Evolutionary conservation across 768 basidiomycete genomes (phyloP), one percentile per base, ranked within the genome.

Genomic region (Boletales sp.): DNA sequence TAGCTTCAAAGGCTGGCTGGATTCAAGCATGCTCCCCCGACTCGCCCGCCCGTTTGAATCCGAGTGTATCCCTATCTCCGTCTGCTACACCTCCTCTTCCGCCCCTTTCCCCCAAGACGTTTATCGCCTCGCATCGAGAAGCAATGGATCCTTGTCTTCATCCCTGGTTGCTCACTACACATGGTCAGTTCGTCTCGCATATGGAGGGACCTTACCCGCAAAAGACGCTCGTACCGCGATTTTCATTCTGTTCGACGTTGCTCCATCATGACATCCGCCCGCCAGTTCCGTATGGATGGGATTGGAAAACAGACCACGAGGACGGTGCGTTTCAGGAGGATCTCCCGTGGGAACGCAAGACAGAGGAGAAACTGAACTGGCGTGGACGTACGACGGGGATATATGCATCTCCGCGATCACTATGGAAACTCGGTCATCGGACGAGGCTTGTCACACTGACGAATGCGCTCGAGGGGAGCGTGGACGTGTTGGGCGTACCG

Each of bases 381-480:
- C 74, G 89, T 37, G 89, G 89, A 4, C 80, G 79, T 37, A 86
- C 81, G 40, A 89, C 88, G 0, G 89, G 88, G 11, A 84, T 81
- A n/a, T 69, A 57, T 45, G 74, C 78, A 34, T 59, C 67, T 13
- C 48, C 60, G 2, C 47, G 55, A 2, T 68, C 73, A 8, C 67
- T 69, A 7, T 86, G 84, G 85, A 46, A 63, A 54, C 58, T 71
- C 18, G 70, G 74, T 6, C 85, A 86, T 48, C 69, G 85, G 0
- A 61, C 72, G 19, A 68, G 74, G 19, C 65, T 86, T 2, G 72
- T 83, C 30, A 65, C 69, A 12, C 61, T 68, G 21, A 51, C 76
- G 9, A 80, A 77, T 35, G 63, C 73, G 7, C 44, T 76, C 17
- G 41, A 68, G 59, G 53, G 78, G 58, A 74, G 69, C 8, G 37